Percentiles rank a stretch among this genome's conserved stretches.
phyloP scores from a whole-genome alignment of 306 rosid genomes.

The Begonia peltatifolia region DNA sequence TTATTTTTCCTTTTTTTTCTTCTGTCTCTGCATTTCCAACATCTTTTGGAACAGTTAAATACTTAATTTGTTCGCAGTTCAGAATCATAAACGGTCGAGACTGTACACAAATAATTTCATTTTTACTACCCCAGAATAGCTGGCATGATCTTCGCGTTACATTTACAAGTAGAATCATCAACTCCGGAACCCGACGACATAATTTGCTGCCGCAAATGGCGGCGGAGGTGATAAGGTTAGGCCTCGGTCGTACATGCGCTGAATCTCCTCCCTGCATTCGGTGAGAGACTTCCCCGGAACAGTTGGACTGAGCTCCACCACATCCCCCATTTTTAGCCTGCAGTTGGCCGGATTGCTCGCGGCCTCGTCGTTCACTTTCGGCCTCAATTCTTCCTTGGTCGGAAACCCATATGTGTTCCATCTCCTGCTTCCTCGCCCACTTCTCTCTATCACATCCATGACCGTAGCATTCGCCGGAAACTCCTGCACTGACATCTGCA shows the following conservation, averaged over 20 bases:
- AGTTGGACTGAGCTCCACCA: constrained; percentile 74
- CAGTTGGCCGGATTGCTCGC: constrained; percentile 45
- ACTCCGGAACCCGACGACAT: constrained; percentile 45
- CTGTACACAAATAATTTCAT: constrained; percentile 31
- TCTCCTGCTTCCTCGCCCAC: constrained; percentile 56
- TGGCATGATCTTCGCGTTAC: too few species aligned
- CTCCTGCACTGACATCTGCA: constrained; percentile 98
- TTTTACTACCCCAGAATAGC: background rate
- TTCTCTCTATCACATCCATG: constrained; percentile 55
- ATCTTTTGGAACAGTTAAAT: background rate
- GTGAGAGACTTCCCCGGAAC: constrained; percentile 64
- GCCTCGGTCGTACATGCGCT: constrained; percentile 88
- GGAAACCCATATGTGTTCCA: constrained; percentile 71
- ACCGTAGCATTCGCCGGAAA: constrained; percentile 60
- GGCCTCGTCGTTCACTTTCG: constrained; percentile 64
- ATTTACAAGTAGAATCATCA: constrained; percentile 13
- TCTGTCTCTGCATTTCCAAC: constrained; percentile 58
- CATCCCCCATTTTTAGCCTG: constrained; percentile 92
- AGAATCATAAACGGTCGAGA: constrained; percentile 2
- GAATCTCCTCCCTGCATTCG: constrained; percentile 89
- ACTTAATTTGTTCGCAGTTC: too few species aligned
- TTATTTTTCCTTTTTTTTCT: constrained; percentile 8
- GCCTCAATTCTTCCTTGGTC: constrained; percentile 82
- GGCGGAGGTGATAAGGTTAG: constrained; percentile 31
- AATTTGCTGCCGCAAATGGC: constrained; percentile 15